Evolutionary conservation across 768 basidiomycete species (phyloP).

Genomic region (Cyclocybe cylindracea): DNA sequence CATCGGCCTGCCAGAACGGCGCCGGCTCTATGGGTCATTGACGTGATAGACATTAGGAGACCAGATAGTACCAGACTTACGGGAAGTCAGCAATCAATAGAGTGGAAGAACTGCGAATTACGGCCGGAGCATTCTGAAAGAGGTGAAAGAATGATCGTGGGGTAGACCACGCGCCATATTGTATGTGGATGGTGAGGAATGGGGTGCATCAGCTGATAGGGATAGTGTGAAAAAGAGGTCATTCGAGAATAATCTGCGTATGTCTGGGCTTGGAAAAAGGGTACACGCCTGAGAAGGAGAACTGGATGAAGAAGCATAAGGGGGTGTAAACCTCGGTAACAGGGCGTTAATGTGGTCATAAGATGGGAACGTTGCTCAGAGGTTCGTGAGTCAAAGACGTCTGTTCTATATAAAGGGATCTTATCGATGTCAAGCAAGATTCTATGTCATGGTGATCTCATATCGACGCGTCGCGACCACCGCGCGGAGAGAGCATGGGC

Average conservation of each 20-base stretch:
- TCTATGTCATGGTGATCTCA: background rate
- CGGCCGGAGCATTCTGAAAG: conserved; percentile 14
- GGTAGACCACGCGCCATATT: conserved; percentile 23
- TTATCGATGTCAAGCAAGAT: background rate
- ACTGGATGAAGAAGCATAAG: conserved; percentile 4
- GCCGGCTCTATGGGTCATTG: too few relatives aligned
- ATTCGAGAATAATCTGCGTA: conserved; percentile 15
- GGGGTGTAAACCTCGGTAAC: conserved; percentile 1
- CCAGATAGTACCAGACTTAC: too few relatives aligned
- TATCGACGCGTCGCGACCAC: background rate
- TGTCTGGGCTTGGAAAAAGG: conserved; percentile 2
- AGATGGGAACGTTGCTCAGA: background rate
- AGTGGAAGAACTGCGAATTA: background rate
- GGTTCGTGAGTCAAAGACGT: background rate
- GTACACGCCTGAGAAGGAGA: conserved; percentile 3
- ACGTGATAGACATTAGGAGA: too few relatives aligned
- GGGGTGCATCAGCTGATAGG: conserved; percentile 21
- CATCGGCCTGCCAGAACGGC: too few relatives aligned
- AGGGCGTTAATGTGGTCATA: background rate
- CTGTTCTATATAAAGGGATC: background rate
- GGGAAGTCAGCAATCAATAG: too few relatives aligned
- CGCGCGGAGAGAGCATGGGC: background rate
- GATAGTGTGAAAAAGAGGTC: conserved; percentile 13
- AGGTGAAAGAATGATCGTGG: conserved; percentile 5
- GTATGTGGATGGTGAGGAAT: conserved; percentile 20